Evolutionary conservation across 306 rosid genomes (phyloP).

Genomic region (Clitoria ternatea): DNA sequence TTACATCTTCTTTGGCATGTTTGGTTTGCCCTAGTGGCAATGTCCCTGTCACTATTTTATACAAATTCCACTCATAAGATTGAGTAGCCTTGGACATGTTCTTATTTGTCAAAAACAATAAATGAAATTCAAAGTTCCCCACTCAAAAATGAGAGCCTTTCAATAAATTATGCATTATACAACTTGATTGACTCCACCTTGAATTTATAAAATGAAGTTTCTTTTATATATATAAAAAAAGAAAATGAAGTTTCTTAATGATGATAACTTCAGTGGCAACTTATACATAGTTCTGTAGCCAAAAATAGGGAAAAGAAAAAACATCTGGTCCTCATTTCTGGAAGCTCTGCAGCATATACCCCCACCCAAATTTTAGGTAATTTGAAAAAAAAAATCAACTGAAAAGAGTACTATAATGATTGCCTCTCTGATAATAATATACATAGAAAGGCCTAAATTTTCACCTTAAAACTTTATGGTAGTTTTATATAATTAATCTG

Average conservation of each 20-base stretch:
- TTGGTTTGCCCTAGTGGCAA: constrained; percentile 27
- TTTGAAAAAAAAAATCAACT: too few relatives aligned
- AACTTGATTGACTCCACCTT: constrained; percentile 29
- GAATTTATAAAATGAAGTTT: background rate
- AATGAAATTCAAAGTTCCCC: constrained; percentile 33
- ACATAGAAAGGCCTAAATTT: background rate
- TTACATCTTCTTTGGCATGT: constrained; percentile 19
- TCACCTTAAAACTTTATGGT: background rate
- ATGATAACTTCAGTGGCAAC: constrained; percentile 15
- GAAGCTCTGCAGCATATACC: constrained; percentile 5
- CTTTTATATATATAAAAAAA: too few relatives aligned
- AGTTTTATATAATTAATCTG: background rate
- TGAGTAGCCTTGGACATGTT: constrained; percentile 16
- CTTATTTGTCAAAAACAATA: constrained; percentile 20
- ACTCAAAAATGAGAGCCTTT: constrained; percentile 24
- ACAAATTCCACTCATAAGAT: constrained; percentile 29
- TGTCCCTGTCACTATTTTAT: constrained; percentile 34
- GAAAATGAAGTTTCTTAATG: constrained; percentile 18
- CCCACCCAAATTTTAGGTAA: too few relatives aligned
- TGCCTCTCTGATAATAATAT: background rate
- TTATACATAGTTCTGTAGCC: constrained; percentile 10
- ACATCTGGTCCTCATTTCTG: constrained; percentile 22
- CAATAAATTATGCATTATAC: constrained; percentile 11
- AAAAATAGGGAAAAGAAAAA: background rate
- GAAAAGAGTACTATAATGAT: background rate